Base-by-base conservation (phyloP, 441 rosid genomes). In the Gossypium trilobum region DNA sequence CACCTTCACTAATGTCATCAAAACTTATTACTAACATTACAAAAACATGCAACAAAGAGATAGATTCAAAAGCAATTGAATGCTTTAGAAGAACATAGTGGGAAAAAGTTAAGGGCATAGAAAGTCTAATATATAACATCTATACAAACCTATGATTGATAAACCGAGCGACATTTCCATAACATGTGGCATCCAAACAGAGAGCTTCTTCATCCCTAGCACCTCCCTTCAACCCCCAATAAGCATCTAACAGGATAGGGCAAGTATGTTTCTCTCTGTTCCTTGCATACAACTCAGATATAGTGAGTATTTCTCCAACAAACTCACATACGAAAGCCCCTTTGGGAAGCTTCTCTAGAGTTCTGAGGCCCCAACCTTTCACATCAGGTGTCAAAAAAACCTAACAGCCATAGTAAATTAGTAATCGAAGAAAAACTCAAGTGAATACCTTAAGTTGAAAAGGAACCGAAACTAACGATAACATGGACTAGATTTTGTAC, bases 361-460 rank as follows among this genome's bases (percentile, higher is more conserved):
- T 84, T 77, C 95, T 84, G 14, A 95, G 84, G 27, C 99, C 98
- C 99, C 99, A 95, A 5, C 96, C 97, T 82, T 82, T 95, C 66
- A 88, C 93, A 77, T 89, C 86, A 25, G 88, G 64, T 1, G 98
- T 89, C 79, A 80, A 82, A 81, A 91, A 95, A 66, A 95, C 91
- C 98, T 92, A 82, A 68, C 3, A 69, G 59, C 46, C 54, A 74
- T 33, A 76, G 29, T 6, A 50, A 52, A 78, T 48, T 17, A 75
- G 70, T 48, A 25, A 66, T 25, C 5, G 71, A 65, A 67, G n/a
- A 57, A n/a, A 73, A 57, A 59, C 54, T 46, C 52, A 74, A 16
- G 64, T 25, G 11, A 48, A 54, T 52, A 23, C 39, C 48, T 14
- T 50, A 20, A 51, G 31, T 62, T 29, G 10, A 16, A 9, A 73